phyloP scores from a whole-genome alignment of 768 basidiomycete genomes.

The Leccinum boreale region DNA sequence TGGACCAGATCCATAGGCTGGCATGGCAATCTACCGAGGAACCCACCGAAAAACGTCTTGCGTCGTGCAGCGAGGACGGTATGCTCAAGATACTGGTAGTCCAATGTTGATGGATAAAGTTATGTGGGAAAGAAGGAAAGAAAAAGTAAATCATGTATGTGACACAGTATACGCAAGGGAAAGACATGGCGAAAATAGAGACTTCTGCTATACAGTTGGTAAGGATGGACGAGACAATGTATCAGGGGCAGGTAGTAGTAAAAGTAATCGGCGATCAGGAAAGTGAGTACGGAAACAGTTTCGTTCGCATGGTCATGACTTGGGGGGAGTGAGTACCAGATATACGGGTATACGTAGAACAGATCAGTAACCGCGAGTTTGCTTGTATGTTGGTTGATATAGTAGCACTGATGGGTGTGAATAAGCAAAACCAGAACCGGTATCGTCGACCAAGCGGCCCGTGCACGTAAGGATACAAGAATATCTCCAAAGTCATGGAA shows the following conservation, averaged over 20 bases:
- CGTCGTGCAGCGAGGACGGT: constrained; percentile 91
- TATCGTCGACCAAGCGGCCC: constrained; percentile 36
- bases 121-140: constrained; percentile 19
- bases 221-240: constrained; percentile 35
- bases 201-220: constrained; percentile 67
- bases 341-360: constrained; percentile 68
- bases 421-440: constrained; percentile 32
- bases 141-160: constrained; percentile 19
- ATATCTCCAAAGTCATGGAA: constrained; percentile 40
- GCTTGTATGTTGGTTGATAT: constrained; percentile 44
- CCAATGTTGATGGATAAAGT: constrained; percentile 48
- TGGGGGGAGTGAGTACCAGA: constrained; percentile 40
- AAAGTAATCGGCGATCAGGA: constrained; percentile 29
- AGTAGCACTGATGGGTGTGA: constrained; percentile 41
- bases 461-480: constrained; percentile 82
- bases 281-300: constrained; percentile 63
- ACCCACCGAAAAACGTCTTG: constrained; percentile 49
- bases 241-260: constrained; percentile 30
- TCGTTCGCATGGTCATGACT: constrained; percentile 30
- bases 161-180: constrained; percentile 25
- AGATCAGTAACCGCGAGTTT: constrained; percentile 31
- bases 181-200: constrained; percentile 16
- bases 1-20: constrained; percentile 74
- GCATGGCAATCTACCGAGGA: constrained; percentile 64
- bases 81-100: constrained; percentile 76